These are phyloP conservation scores for Stevia rebaudiana DNA, from an alignment of 140 eudicot genomes.

Conservation along the genomic window DNA sequence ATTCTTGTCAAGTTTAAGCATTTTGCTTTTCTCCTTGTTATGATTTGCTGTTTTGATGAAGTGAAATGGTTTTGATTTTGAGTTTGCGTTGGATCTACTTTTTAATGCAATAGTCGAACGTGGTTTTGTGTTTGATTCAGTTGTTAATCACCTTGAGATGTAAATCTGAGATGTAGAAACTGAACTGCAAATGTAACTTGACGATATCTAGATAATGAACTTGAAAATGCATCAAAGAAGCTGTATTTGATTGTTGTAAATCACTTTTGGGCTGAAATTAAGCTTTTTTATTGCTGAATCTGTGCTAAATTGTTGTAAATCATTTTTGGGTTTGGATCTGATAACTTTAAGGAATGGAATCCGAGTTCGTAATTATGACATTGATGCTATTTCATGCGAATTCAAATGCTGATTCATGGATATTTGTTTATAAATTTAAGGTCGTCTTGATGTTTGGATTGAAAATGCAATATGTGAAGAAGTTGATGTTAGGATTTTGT, in stretches of 20 bases:
- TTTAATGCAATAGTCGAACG: neutral
- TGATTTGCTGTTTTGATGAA: slow-evolving; percentile 13
- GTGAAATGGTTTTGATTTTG: slow-evolving; percentile 12
- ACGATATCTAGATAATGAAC: too few species aligned
- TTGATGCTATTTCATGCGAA: neutral
- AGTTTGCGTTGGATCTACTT: slow-evolving; percentile 23
- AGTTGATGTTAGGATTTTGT: neutral
- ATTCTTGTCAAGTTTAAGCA: neutral
- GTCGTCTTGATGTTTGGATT: neutral
- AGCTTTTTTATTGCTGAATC: slow-evolving; percentile 4
- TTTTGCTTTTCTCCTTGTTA: slow-evolving; percentile 13
- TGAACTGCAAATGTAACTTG: neutral
- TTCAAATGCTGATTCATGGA: neutral
- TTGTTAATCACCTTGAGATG: slow-evolving; percentile 2
- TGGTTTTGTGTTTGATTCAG: neutral
- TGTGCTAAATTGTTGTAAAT: neutral
- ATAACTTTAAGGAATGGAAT: neutral
- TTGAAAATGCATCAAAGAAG: too few species aligned
- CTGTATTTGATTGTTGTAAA: slow-evolving; percentile 6
- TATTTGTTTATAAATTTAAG: neutral
- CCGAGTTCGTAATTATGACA: too few species aligned
- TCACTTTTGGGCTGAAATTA: slow-evolving; percentile 5
- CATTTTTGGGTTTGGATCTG: neutral
- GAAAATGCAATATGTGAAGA: neutral
- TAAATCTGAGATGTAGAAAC: slow-evolving; percentile 22